Evolutionary conservation across 139 green algal species (phyloP).

Genomic region (Nannochloris sp.): DNA sequence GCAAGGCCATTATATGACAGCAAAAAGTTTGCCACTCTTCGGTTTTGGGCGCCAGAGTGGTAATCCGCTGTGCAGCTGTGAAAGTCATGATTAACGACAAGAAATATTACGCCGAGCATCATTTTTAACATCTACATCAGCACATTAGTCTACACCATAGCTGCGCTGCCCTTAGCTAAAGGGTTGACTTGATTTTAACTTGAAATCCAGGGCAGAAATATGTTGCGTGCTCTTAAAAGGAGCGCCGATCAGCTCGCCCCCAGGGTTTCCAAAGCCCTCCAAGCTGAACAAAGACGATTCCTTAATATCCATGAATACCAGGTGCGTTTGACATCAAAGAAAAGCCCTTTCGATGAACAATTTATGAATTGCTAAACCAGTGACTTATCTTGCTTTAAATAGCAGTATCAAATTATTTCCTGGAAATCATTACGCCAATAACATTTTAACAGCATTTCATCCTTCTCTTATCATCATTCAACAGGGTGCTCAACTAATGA

Average conservation of each 20-base stretch:
- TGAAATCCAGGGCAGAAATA: background rate
- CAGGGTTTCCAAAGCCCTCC: background rate
- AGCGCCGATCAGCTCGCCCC: background rate
- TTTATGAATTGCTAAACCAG: background rate
- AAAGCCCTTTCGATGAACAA: slow-evolving; percentile 7
- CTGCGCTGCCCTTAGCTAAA: too few relatives aligned
- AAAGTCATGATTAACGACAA: too few relatives aligned
- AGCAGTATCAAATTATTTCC: background rate
- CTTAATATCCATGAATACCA: slow-evolving; percentile 98
- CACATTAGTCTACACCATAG: too few relatives aligned
- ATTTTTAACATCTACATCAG: too few relatives aligned
- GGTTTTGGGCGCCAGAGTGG: too few relatives aligned
- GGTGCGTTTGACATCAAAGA: too few relatives aligned
- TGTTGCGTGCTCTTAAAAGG: background rate
- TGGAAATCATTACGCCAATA: too few relatives aligned
- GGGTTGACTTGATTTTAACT: background rate
- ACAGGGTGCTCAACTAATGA: slow-evolving; percentile 93
- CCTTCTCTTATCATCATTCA: background rate
- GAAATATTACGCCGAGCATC: too few relatives aligned
- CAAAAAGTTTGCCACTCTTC: too few relatives aligned
- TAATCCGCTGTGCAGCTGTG: too few relatives aligned
- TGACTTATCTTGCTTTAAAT: background rate
- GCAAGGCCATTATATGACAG: too few relatives aligned
- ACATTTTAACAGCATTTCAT: too few relatives aligned
- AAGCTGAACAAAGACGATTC: slow-evolving; percentile 52